Evolutionary conservation across 78 protist genomes (phyloP), one percentile per base, ranked within the genome.

Genomic region (Tieghemostelium lacteum): DNA sequence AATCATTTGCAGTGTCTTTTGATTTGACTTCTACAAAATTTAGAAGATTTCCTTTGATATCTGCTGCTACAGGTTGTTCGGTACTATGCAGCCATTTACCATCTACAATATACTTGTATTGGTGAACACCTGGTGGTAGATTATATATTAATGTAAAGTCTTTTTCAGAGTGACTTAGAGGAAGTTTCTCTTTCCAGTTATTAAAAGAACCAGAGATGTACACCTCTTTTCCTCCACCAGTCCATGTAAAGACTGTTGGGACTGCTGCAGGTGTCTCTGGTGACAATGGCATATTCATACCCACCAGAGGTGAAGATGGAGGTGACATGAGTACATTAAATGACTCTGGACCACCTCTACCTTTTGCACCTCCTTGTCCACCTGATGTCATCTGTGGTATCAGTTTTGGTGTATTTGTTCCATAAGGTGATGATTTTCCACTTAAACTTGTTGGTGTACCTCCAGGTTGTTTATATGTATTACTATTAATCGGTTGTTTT

Each of bases 31-130:
- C 85, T 19, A 93, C 76, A 28, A 92, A 60, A 69, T 93, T 96
- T 58, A 88, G 73, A 14, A 93, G 54, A 50, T 77, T 75, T 16
- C 97, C 97, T 52, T 71, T 62, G 1, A 87, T 36, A 45, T 96
- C 96, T 0, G 75, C 73, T 0, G 93, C 70, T 24, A 92, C 88
- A 8, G 96, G 96, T 52, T 77, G 94, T 10, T 78, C 93, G 3
- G 95, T 87, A 29, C 80, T 83, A 65, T 83, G 87, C 6, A 80
- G 33, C 97, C 96, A 97, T 77, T 92, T 94, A 29, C 88, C 95
- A 66, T 97, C 97, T 17, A 97, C 98, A 10, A 97, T 87, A 67
- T 77, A 97, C 65, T 94, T 93, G 57, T 95, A 96, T 61, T 93
- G 92, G 80, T 95, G 93, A 33, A 67, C 69, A 73, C 97, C 97